Base-by-base conservation (phyloP, 306 rosid genomes). In the Inga oerstediana region DNA sequence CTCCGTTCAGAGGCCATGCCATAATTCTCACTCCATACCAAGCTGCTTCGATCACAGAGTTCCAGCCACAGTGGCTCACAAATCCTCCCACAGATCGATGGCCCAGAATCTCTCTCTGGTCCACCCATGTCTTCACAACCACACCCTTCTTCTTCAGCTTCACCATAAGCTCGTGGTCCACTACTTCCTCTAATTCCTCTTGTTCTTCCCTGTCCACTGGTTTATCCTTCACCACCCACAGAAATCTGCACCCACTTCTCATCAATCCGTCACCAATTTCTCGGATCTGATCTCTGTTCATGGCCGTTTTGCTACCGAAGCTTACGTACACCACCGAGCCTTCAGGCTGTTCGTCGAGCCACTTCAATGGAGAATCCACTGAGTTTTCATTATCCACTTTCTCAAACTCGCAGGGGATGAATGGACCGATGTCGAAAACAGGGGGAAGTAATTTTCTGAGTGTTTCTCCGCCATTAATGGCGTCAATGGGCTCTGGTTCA, bases 211-310 rank as follows among this genome's bases (percentile, higher is more conserved):
- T 67, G 9, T 83, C 86, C 32, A 83, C 79, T 6, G 3, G 17
- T 52, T 86, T 90, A 14, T 84, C 82, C 83, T 92, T 90, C 83
- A 82, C 80, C 48, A 86, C 87, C 92, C 92, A 92, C 80, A 92
- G 48, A 77, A 90, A 92, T 15, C 44, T 83, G 67, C 51, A 83
- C 78, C 91, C 90, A 82, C 91, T 73, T 10, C 22, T 54, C 46
- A 81, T 35, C n/a, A 92, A 69, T 62, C 92, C 94, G 3, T 79
- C 43, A 24, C 89, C 89, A 9, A 85, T n/a, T 56, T 90, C 95
- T 22, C 67, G 81, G 22, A 84, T 82, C 64, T 88, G 93, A 3
- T 82, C 79, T 51, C 75, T 73, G 1, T 70, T 80, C 39, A 77
- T 72, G 27, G 85, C 82, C 1, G 88, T 90, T 34, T 74, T 79